Evolutionary conservation across 345 rosid genomes (phyloP).

Genomic region (Erysimum cheiranthoides): DNA sequence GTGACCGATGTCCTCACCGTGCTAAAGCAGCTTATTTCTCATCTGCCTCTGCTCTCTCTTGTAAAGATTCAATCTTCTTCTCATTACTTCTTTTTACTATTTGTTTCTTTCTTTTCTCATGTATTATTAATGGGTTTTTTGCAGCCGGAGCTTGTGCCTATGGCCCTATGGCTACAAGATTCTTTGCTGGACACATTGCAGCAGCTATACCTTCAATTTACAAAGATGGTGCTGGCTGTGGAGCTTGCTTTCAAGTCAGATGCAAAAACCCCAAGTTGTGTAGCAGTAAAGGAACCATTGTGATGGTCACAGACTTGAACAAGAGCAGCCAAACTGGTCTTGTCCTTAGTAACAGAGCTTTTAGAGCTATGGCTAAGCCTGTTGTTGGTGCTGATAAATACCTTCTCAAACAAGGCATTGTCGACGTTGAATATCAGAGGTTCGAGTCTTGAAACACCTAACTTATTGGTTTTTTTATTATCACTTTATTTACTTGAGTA

Average conservation of each 20-base stretch:
- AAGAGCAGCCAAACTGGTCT: slow-evolving; percentile 66
- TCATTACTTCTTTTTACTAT: background rate
- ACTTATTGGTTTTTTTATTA: background rate
- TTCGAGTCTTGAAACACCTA: background rate
- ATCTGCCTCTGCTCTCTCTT: slow-evolving; percentile 65
- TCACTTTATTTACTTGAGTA: background rate
- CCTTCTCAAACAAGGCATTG: slow-evolving; percentile 61
- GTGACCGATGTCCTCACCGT: slow-evolving; percentile 82
- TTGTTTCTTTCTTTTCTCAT: slow-evolving; percentile 31
- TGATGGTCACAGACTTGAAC: slow-evolving; percentile 73
- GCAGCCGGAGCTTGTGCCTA: slow-evolving; percentile 91
- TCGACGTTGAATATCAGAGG: slow-evolving; percentile 78
- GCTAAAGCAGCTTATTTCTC: slow-evolving; percentile 76
- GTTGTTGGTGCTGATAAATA: slow-evolving; percentile 50
- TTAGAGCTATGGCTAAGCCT: slow-evolving; percentile 74
- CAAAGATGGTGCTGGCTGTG: slow-evolving; percentile 88
- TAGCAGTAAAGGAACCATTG: slow-evolving; percentile 65
- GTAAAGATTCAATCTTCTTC: slow-evolving; percentile 46
- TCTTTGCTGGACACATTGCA: slow-evolving; percentile 72
- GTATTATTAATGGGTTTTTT: slow-evolving; percentile 27
- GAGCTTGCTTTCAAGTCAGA: slow-evolving; percentile 89
- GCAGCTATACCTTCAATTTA: slow-evolving; percentile 69
- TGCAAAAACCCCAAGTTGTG: slow-evolving; percentile 69
- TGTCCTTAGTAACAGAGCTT: slow-evolving; percentile 83
- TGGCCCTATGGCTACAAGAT: slow-evolving; percentile 66